Percentiles rank a stretch among this genome's conserved stretches.
Conservation (phyloP, 805 yeast genomes). For the Dipodascus albidus region DNA sequence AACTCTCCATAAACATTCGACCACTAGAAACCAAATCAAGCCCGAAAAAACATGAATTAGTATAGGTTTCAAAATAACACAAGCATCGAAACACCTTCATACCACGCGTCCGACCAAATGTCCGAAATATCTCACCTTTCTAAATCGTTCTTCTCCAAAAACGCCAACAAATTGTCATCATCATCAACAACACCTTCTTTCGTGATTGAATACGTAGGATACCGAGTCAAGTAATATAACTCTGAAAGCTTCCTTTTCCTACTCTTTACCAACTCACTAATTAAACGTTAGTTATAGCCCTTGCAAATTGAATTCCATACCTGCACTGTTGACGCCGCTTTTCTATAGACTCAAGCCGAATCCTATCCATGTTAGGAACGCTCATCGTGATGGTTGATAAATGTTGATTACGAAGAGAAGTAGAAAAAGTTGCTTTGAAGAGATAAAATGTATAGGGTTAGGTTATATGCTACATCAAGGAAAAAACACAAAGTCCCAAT, state of each 20-base stretch:
- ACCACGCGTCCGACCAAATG: not conserved
- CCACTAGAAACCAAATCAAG: slow-evolving; percentile 13
- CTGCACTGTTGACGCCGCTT: slow-evolving; percentile 32
- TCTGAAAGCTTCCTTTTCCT: slow-evolving; percentile 52
- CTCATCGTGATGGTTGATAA: not conserved
- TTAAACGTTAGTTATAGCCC: not conserved
- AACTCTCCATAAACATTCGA: slow-evolving; percentile 20
- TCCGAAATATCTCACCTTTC: slow-evolving; percentile 30
- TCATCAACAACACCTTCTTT: slow-evolving; percentile 27
- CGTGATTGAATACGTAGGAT: slow-evolving; percentile 37
- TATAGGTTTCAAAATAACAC: not conserved
- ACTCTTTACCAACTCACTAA: slow-evolving; percentile 32
- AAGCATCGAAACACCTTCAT: not conserved
- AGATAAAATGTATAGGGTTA: not conserved
- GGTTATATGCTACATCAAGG: not conserved
- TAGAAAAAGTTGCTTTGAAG: not conserved
- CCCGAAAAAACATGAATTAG: slow-evolving; percentile 1
- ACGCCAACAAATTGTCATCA: slow-evolving; percentile 33
- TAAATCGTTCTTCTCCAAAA: slow-evolving; percentile 42
- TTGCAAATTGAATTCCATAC: slow-evolving; percentile 12
- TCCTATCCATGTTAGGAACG: slow-evolving; percentile 28
- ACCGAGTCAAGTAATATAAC: slow-evolving; percentile 45
- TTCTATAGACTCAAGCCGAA: slow-evolving; percentile 36
- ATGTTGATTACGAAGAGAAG: not conserved
- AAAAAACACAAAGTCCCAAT: too few species aligned